Evolutionary conservation across 2,329 filamentous ascomycete genomes (phyloP).

Genomic region (Aaosphaeria pasadenensis): DNA sequence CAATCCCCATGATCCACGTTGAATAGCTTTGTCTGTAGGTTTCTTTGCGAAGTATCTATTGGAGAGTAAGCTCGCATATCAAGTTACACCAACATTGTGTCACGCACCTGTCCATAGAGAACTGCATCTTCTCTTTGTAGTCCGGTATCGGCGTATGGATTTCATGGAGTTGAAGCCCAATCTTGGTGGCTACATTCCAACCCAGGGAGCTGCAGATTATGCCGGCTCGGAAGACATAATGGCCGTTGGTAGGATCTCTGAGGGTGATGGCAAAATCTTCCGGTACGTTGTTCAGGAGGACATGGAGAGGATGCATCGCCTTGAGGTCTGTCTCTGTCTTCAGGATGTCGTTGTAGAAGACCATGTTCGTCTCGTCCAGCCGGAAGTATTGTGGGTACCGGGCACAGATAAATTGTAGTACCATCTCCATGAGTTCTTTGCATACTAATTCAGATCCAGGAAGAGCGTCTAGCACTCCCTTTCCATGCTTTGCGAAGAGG

Average conservation of each 20-base stretch:
- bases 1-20: slow-evolving; percentile 80
- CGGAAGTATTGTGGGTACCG: slow-evolving; percentile 76
- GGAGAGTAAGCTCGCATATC: neutral
- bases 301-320: slow-evolving; percentile 61
- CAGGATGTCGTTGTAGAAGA: slow-evolving; percentile 69
- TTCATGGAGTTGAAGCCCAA: slow-evolving; percentile 65
- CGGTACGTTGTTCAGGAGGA: slow-evolving; percentile 74
- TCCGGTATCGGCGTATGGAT: slow-evolving; percentile 77
- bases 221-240: slow-evolving; percentile 72
- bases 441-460: slow-evolving; percentile 76
- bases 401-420: slow-evolving; percentile 71
- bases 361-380: slow-evolving; percentile 51
- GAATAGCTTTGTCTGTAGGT: slow-evolving; percentile 70
- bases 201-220: slow-evolving; percentile 76
- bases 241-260: slow-evolving; percentile 66
- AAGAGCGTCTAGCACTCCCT: slow-evolving; percentile 62
- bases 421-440: slow-evolving; percentile 87
- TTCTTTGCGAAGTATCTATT: slow-evolving; percentile 76
- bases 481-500: slow-evolving; percentile 63
- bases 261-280: slow-evolving; percentile 81
- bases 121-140: slow-evolving; percentile 83
- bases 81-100: slow-evolving; percentile 5
- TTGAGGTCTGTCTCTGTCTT: slow-evolving; percentile 60
- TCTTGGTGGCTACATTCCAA: slow-evolving; percentile 74
- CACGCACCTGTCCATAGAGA: slow-evolving; percentile 75